These are phyloP conservation scores for Cladophialophora psammophila DNA, from an alignment of 2,329 filamentous ascomycete species.

Conservation along the genomic window DNA sequence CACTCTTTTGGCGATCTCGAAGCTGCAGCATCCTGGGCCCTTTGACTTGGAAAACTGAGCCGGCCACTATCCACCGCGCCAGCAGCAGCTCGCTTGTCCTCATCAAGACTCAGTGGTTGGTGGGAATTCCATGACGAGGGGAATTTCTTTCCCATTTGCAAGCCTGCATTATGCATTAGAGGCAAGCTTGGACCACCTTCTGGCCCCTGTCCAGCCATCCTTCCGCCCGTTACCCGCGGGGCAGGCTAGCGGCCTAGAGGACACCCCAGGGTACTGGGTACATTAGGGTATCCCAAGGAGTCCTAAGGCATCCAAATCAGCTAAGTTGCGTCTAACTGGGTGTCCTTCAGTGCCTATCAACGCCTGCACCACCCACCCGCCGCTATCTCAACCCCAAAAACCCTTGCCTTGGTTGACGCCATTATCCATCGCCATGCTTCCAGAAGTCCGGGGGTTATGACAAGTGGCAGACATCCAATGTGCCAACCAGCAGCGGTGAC, in stretches of 20 bases:
- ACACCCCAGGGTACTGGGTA: background rate
- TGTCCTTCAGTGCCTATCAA: background rate
- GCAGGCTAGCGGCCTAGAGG: background rate
- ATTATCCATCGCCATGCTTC: background rate
- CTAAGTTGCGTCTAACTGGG: background rate
- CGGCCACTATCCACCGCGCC: background rate
- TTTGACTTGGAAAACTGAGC: background rate
- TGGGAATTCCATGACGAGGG: background rate
- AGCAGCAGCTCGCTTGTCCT: background rate
- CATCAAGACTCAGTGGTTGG: background rate
- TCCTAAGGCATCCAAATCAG: background rate
- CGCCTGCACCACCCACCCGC: background rate
- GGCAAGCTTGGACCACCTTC: background rate
- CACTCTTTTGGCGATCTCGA: background rate
- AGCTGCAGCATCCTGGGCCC: background rate
- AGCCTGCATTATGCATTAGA: slow-evolving; percentile 4
- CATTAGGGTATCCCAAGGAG: background rate
- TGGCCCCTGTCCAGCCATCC: background rate
- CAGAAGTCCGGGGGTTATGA: background rate
- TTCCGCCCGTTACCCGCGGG: background rate
- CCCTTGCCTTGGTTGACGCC: background rate
- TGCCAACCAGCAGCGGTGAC: background rate
- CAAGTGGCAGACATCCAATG: background rate
- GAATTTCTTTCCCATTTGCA: background rate
- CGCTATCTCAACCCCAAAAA: background rate